phyloP scores from a whole-genome alignment of 441 rosid genomes.

The Brassica hybrid region DNA sequence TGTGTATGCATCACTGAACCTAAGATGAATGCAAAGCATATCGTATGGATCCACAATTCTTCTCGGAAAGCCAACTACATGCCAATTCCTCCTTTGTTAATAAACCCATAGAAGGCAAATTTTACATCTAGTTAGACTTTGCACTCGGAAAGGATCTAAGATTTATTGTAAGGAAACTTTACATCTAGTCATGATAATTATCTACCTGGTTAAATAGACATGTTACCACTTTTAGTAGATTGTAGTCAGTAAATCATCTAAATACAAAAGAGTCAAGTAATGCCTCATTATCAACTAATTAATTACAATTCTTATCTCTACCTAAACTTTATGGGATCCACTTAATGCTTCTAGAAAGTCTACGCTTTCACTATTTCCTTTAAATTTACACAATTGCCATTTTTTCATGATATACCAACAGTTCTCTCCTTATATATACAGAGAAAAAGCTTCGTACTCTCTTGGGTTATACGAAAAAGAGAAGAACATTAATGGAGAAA shows the following conservation, averaged over 20 bases:
- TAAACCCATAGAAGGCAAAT: background rate
- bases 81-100: background rate
- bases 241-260: conserved; percentile 4
- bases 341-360: conserved; percentile 5
- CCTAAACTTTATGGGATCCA: conserved; percentile 15
- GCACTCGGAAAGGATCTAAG: background rate
- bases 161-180: background rate
- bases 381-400: conserved; percentile 12
- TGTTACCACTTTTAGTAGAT: conserved; percentile 8
- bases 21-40: background rate
- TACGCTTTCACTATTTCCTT: background rate
- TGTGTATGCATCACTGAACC: background rate
- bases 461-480: background rate
- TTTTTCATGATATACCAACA: background rate
- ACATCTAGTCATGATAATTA: background rate
- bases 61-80: background rate
- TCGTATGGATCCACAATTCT: background rate
- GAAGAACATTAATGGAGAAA: conserved; percentile 28
- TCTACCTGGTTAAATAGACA: conserved; percentile 1
- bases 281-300: conserved; percentile 23
- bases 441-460: background rate
- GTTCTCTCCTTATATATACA: conserved; percentile 5
- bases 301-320: conserved; percentile 7
- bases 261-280: conserved; percentile 22
- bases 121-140: background rate